Evolutionary conservation across 2,329 filamentous ascomycete genomes (phyloP), one percentile per base, ranked within the genome.

Genomic region (Gaeumannomyces sp.): DNA sequence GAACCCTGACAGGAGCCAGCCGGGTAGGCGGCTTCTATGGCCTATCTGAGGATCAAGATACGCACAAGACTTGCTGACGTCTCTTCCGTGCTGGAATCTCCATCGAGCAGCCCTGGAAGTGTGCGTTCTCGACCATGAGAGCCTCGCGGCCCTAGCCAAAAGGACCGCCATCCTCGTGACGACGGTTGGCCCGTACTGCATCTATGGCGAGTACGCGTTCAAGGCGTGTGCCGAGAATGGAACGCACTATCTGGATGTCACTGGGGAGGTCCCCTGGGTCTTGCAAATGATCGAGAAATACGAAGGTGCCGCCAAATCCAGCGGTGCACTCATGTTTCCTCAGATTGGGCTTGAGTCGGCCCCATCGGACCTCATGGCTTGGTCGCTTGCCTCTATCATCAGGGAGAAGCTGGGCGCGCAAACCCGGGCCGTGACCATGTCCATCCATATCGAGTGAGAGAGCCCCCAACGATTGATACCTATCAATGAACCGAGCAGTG

Each of bases 1-100:
- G 66, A 90, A 90, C 73, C 80, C 87, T 2, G 88, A 96, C 74
- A 88, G 93, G 64, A 72, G 79, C 50, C 83, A 85, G 64, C 92
- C 93, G 72, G 85, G 89, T 91, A 83, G 71, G 77, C 70, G 64
- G 3, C 19, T 14, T 1, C 29, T 13, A 58, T 28, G 16, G 16
- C 14, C 19, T 16, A 11, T 19, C 2, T 38, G 35, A 19, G 22
- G 16, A 4, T 2, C 4, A 25, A 60, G 7, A 19, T 11, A 59
- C 22, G n/a, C 62, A 29, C 53, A 25, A 38, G 8, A 8, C 22
- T 22, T 14, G 31, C 25, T 29, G 60, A 61, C 22, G 16, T 16
- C 59, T 38, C 35, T 19, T 25, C n/a, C 56, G 11, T 16, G 11
- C 56, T 27, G 16, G 33, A 38, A 38, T 38, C 35, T 19, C 35